Percentiles rank a stretch among this genome's conserved stretches.
phyloP scores from a whole-genome alignment of 2,329 filamentous ascomycete species.

The Sarocladiaceae sp. region DNA sequence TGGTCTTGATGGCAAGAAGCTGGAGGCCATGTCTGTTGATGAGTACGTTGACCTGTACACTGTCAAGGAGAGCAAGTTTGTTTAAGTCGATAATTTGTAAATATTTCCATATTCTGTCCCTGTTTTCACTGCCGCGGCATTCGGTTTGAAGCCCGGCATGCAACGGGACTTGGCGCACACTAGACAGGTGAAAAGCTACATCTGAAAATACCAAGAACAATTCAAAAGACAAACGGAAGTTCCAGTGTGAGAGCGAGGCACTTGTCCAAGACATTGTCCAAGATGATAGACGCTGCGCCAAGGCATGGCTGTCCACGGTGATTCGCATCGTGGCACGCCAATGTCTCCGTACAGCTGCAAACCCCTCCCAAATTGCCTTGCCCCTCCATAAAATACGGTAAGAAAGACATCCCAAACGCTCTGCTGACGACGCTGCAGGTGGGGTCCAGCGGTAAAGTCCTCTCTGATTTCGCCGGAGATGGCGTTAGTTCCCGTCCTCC shows the following conservation, averaged over 20 bases:
- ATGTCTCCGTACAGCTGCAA: neutral
- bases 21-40: constrained; percentile 82
- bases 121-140: neutral
- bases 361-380: neutral
- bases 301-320: neutral
- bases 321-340: neutral
- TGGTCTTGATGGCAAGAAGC: constrained; percentile 66
- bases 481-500: neutral
- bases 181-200: constrained; percentile 2
- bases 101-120: neutral
- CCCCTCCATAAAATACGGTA: neutral
- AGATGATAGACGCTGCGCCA: neutral
- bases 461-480: neutral
- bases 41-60: constrained; percentile 86
- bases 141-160: neutral
- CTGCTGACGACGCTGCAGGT: neutral
- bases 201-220: neutral
- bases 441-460: too few relatives aligned
- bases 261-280: neutral
- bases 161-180: neutral
- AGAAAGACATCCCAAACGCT: neutral
- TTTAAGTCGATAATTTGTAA: constrained; percentile 6
- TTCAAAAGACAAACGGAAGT: neutral
- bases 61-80: constrained; percentile 58
- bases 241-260: too few relatives aligned